Percentiles rank a stretch among this genome's conserved stretches.
Conservation (phyloP, 1,284 basidiomycete species). For the Ustilago loliicola region DNA sequence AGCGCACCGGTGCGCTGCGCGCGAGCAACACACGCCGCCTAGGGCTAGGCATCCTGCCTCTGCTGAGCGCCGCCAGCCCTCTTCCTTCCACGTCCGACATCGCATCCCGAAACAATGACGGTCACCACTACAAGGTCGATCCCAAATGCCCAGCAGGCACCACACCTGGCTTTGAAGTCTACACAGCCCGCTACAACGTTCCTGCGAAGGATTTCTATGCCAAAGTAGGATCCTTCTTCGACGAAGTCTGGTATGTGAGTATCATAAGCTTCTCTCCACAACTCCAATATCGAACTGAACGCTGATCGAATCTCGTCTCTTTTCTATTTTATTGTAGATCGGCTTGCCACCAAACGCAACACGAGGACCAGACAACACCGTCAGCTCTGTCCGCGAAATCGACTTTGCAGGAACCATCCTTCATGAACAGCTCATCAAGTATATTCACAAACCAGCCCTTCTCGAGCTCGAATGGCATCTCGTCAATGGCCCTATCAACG, state of each 20-base stretch:
- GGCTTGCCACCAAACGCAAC: slow-evolving; percentile 33
- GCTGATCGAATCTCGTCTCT: neutral
- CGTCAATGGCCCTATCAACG: slow-evolving; percentile 38
- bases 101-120: slow-evolving; percentile 9
- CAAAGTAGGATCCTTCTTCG: slow-evolving; percentile 36
- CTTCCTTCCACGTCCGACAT: slow-evolving; percentile 1
- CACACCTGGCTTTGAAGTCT: slow-evolving; percentile 30
- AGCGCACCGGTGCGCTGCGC: too few species aligned
- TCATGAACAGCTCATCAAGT: slow-evolving; percentile 42
- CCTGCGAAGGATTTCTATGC: slow-evolving; percentile 27
- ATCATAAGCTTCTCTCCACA: neutral
- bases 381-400: slow-evolving; percentile 36
- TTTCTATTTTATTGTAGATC: neutral
- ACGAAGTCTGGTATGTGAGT: slow-evolving; percentile 42
- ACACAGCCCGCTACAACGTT: slow-evolving; percentile 33
- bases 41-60: slow-evolving; percentile 6
- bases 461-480: slow-evolving; percentile 42
- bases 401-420: slow-evolving; percentile 37
- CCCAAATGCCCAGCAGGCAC: slow-evolving; percentile 33
- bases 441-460: slow-evolving; percentile 19
- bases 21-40: too few species aligned
- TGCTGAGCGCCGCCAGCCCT: slow-evolving; percentile 22
- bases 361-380: slow-evolving; percentile 22
- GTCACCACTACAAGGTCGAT: slow-evolving; percentile 21
- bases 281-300: neutral